Evolutionary conservation across 306 rosid genomes (phyloP), one percentile per base, ranked within the genome.

Genomic region (Vigna angularis): DNA sequence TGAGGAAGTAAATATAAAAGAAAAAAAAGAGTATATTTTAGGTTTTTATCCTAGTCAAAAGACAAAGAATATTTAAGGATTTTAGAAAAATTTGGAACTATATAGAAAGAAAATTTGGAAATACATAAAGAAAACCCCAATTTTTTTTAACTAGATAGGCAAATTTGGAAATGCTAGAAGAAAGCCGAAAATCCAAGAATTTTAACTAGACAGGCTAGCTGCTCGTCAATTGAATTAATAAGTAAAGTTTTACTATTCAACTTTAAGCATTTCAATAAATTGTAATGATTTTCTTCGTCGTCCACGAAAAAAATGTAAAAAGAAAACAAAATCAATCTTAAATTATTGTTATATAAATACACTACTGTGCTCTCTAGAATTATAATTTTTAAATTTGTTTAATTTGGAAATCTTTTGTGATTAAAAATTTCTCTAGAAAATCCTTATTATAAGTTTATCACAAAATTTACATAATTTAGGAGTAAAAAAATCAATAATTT

Each of bases 261-360:
- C 0, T 0, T 51, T 42, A 1, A 15, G 0, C 9, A 17, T 52
- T 40, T 55, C 10, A 18, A 56, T 66, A 32, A 55, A 22, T 51
- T 56, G 15, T 26, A 20, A 4, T 15, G 14, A 44, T 40, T 44
- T 64, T 79, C 2, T 53, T 44, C 45, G 6, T 6, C 22, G 22
- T 9, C 11, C 20, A 4, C 17, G 53, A 26, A 9, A 9, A 56
- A 53, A 17, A 15, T 45, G 1, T 30, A 30, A 30, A 30, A 30
- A 30, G 3, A 3, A 45, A 42, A 80, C 22, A 22, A 0, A 4
- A 18, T 38, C 2, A 28, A 30, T 52, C 57, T 66, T 18, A 56
- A 38, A 12, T 34, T 34, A 13, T 66, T 66, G 2, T 50, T 50
- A 53, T 34, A 56, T 80, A 40, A 72, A 73, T 80, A 52, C 11